Percentiles rank a stretch among this genome's conserved stretches.
These are phyloP conservation scores for Notholithocarpus densiflorus DNA, from an alignment of 306 rosid genomes.

Conservation along the genomic window DNA sequence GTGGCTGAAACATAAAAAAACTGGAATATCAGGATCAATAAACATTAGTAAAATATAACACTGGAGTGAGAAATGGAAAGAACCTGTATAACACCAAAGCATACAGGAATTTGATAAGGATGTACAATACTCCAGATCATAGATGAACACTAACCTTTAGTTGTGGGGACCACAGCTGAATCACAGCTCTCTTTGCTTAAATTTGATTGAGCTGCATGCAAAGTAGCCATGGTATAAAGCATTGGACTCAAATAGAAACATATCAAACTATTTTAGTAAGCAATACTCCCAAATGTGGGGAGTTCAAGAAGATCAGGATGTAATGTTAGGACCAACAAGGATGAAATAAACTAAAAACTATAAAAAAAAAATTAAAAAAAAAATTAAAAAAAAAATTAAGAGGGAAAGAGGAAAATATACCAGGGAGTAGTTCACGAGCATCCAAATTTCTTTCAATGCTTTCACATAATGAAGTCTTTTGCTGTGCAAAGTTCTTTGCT, in stretches of 20 bases:
- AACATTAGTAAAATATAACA: not conserved
- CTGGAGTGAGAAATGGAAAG: constrained; percentile 6
- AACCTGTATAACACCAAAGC: constrained; percentile 3
- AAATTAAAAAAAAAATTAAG: too few species aligned
- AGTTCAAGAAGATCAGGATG: constrained; percentile 8
- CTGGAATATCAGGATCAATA: constrained; percentile 14
- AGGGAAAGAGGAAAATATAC: constrained; percentile 27
- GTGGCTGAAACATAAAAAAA: constrained; percentile 55
- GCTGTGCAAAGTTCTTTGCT: constrained; percentile 62
- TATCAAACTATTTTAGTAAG: not conserved
- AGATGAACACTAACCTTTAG: constrained; percentile 65
- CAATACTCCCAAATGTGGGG: not conserved
- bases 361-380: too few species aligned
- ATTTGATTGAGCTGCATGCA: constrained; percentile 34
- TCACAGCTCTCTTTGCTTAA: constrained; percentile 34
- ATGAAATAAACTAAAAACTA: not conserved
- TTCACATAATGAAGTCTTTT: constrained; percentile 50
- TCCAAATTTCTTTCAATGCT: constrained; percentile 56
- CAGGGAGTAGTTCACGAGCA: constrained; percentile 44
- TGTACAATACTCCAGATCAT: constrained; percentile 9
- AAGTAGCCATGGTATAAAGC: constrained; percentile 11
- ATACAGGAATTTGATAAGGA: constrained; percentile 8
- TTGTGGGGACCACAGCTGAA: constrained; percentile 43
- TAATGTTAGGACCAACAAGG: constrained; percentile 1
- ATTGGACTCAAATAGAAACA: constrained; percentile 19